Percentiles rank a stretch among this genome's conserved stretches.
phyloP scores from a whole-genome alignment of 2,329 filamentous ascomycete genomes.

The Pseudovirgaria hyperparasitica region DNA sequence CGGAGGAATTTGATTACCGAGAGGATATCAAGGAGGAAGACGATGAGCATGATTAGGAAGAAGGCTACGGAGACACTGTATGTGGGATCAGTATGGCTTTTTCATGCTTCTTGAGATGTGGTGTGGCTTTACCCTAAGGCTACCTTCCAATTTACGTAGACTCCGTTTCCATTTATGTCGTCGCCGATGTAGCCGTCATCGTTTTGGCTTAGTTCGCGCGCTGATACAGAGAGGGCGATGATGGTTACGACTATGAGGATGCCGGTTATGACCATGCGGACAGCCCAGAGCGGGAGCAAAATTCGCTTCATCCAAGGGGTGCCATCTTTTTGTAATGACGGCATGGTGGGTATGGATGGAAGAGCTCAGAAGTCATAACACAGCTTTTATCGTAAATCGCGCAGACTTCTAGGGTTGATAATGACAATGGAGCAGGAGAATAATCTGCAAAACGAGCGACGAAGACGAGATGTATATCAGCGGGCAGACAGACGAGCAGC shows the following conservation, averaged over 20 bases:
- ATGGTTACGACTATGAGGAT: slow-evolving; percentile 21
- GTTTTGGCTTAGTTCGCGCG: slow-evolving; percentile 11
- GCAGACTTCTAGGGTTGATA: no score
- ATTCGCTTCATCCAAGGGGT: slow-evolving; percentile 28
- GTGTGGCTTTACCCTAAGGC: neutral
- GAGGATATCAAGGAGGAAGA: slow-evolving; percentile 21
- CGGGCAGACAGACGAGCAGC: no score
- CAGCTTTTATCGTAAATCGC: no score
- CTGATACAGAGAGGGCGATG: slow-evolving; percentile 14
- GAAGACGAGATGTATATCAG: no score
- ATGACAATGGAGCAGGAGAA: no score
- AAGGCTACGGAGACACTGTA: slow-evolving; percentile 18
- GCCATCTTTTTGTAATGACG: slow-evolving; percentile 3
- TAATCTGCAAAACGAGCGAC: no score
- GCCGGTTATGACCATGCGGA: slow-evolving; percentile 21
- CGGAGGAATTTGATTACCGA: slow-evolving; percentile 22
- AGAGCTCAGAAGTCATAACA: no score
- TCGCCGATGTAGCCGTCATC: no score
- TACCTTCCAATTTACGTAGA: neutral
- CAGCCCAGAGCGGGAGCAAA: slow-evolving; percentile 22
- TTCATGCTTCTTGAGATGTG: neutral
- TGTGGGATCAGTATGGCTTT: neutral
- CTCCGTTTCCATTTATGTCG: neutral
- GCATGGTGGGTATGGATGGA: no score
- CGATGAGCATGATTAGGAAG: slow-evolving; percentile 18